These are phyloP conservation scores for Neopestalotiopsis rosae DNA, from an alignment of 2,329 filamentous ascomycete genomes.

Conservation along the genomic window DNA sequence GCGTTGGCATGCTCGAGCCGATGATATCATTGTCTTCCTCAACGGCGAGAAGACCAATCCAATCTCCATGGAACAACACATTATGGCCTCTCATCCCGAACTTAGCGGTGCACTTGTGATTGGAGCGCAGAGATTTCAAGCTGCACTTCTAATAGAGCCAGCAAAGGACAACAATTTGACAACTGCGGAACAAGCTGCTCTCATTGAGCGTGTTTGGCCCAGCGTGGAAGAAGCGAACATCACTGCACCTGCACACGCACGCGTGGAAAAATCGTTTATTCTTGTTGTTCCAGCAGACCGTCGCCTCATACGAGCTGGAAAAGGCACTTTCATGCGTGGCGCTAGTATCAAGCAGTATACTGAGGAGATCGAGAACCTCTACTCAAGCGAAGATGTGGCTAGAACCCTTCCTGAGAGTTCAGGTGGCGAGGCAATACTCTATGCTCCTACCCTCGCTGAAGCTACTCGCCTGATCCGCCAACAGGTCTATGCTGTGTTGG, in stretches of 20 bases:
- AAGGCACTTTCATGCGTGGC: background rate
- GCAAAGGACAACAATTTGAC: background rate
- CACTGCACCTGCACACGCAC: background rate
- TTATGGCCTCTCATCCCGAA: background rate
- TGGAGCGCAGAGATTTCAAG: background rate
- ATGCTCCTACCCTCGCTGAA: background rate
- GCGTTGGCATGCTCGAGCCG: slow-evolving; percentile 33
- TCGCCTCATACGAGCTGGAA: background rate
- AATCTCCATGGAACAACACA: background rate
- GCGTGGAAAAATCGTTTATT: background rate
- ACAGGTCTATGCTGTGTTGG: background rate
- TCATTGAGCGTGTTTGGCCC: background rate
- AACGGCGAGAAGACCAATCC: slow-evolving; percentile 34
- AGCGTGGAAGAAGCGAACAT: background rate
- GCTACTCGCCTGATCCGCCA: background rate
- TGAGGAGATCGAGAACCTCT: background rate
- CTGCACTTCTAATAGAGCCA: background rate
- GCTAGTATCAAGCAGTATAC: background rate
- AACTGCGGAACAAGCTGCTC: background rate
- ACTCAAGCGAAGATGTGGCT: background rate
- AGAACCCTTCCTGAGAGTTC: too few species aligned
- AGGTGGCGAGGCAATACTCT: background rate
- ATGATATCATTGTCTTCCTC: slow-evolving; percentile 37
- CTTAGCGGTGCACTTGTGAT: slow-evolving; percentile 1
- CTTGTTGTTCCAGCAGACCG: background rate